Percentiles rank a stretch among this genome's conserved stretches.
Evolutionary conservation across 2,329 filamentous ascomycete species (phyloP).

Genomic region (Akanthomyces muscarius): DNA sequence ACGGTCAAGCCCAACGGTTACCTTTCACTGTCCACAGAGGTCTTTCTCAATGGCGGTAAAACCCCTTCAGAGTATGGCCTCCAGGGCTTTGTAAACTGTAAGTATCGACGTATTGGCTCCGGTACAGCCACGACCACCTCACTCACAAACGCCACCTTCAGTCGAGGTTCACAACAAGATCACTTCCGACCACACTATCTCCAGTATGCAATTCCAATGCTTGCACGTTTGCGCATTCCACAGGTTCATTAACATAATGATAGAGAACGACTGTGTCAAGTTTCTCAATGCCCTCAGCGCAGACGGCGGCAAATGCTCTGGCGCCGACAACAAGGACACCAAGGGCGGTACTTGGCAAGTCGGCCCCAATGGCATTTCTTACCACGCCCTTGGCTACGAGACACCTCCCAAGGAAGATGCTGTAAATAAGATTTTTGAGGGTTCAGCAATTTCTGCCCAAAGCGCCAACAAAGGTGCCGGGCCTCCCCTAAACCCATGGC

Average conservation of each 20-base stretch:
- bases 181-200: slow-evolving; percentile 17
- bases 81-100: slow-evolving; percentile 21
- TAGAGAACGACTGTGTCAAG: slow-evolving; percentile 1
- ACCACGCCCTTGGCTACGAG: slow-evolving; percentile 21
- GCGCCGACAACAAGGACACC: slow-evolving; percentile 20
- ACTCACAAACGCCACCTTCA: slow-evolving; percentile 3
- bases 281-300: slow-evolving; percentile 19
- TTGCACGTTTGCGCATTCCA: background rate
- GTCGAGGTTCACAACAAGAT: slow-evolving; percentile 23
- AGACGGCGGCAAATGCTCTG: slow-evolving; percentile 21
- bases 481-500: slow-evolving; percentile 21
- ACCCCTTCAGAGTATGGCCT: slow-evolving; percentile 19
- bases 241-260: background rate
- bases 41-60: slow-evolving; percentile 22
- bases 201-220: slow-evolving; percentile 10
- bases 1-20: slow-evolving; percentile 20
- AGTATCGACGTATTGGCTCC: background rate
- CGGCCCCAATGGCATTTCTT: slow-evolving; percentile 20
- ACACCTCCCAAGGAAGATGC: slow-evolving; percentile 19
- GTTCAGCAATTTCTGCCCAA: slow-evolving; percentile 19
- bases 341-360: slow-evolving; percentile 23
- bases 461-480: slow-evolving; percentile 20
- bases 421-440: slow-evolving; percentile 20
- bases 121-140: background rate
- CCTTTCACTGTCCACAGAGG: slow-evolving; percentile 20